Evolutionary conservation across 1,139 yeast genomes (phyloP).

Genomic region (Groenewaldozyma auringiensis): DNA sequence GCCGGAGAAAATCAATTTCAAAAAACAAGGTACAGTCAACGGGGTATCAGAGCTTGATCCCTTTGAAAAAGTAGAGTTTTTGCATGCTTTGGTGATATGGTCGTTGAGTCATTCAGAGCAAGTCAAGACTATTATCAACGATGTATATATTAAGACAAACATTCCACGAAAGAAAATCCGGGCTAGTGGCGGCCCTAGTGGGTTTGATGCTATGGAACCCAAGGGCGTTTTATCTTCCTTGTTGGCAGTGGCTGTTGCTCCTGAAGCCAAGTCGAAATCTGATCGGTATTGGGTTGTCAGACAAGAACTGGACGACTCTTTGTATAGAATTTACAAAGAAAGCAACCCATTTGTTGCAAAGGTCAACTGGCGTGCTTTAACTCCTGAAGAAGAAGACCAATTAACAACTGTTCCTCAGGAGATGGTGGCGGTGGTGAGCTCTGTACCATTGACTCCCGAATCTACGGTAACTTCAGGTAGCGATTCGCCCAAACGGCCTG

Average conservation of each 20-base stretch:
- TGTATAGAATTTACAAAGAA: constrained; percentile 30
- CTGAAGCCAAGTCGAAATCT: constrained; percentile 19
- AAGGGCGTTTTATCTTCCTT: constrained; percentile 1
- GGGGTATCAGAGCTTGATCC: constrained; percentile 16
- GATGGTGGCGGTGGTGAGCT: too few species aligned
- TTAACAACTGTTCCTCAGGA: constrained; percentile 12
- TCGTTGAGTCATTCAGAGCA: constrained; percentile 26
- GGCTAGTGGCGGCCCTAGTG: constrained; percentile 7
- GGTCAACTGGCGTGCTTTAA: constrained; percentile 31
- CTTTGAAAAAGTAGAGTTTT: constrained; percentile 27
- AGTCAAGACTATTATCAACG: constrained; percentile 16
- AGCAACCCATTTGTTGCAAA: constrained; percentile 26
- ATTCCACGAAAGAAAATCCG: not conserved
- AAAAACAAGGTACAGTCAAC: constrained; percentile 11
- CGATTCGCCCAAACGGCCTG: not conserved
- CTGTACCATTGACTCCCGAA: too few species aligned
- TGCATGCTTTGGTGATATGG: constrained; percentile 28
- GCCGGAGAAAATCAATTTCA: constrained; percentile 25
- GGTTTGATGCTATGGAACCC: constrained; percentile 8
- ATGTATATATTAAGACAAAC: constrained; percentile 1
- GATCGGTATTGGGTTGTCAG: constrained; percentile 27
- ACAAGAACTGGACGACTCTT: constrained; percentile 24
- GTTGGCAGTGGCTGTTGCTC: constrained; percentile 9
- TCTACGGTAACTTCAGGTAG: not conserved
- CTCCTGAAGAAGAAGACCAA: constrained; percentile 24